Evolutionary conservation across 192 early-diverging fungal genomes (phyloP), one percentile per base, ranked within the genome.

Genomic region (Entomortierella parvispora): DNA sequence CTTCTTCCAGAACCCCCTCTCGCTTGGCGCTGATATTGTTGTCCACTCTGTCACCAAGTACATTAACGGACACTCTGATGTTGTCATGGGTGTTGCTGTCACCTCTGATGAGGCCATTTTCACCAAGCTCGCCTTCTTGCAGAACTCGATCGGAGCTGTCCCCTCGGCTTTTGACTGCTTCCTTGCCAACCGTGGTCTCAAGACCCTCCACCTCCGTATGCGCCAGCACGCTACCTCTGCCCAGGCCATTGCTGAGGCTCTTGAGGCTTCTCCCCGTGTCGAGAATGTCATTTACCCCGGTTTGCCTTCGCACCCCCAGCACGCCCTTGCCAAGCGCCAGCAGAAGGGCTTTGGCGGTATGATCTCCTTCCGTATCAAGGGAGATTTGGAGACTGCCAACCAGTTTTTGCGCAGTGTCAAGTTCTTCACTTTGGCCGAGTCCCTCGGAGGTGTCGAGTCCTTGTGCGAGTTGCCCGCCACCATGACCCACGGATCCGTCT

Each of bases 1-100:
- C 60, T 94, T 92, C 83, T 94, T 94, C 87, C 94, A 95, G 80
- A 93, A 90, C 60, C 97, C 97, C 9, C 88, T 99, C 18, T 68
- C 82, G 15, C 85, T 98, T 52, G 97, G 96, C 49, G 97, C 96
- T n/a, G 97, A 99, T 77, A 89, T 99, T 67, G 96, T 97, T 18
- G 93, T 98, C 11, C 96, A 99, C 84, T 97, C 95, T 20, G 95
- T 96, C 23, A 99, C 96, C 59, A 98, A 98, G 82, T 99, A 98
- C 83, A 92, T 99, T 79, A 98, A 98, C 84, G 96, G 97, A 48
- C 96, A 99, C 82, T 97, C 95, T 23, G 97, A 99, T 82, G 96
- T 97, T 26, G 93, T 99, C 18, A 97, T 98, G 95, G 97, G 97
- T 76, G 88, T 96, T 32, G 95, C 94, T 22, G 87, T 92, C 22